Percentiles rank a stretch among this genome's conserved stretches.
phyloP scores from a whole-genome alignment of 306 rosid species.

The Rosa chinensis region DNA sequence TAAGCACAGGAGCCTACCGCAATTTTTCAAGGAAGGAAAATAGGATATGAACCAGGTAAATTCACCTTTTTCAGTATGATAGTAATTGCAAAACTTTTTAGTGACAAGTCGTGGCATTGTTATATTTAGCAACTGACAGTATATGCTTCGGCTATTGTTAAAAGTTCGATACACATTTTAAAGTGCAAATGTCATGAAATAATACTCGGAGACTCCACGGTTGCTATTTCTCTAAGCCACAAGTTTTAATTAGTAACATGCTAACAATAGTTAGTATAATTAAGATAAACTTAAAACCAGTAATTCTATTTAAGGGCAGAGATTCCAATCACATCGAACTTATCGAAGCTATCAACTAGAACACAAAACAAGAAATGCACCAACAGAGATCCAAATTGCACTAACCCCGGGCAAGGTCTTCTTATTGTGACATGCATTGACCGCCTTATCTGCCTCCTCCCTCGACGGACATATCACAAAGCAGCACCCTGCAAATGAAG shows the following conservation, averaged over 20 bases:
- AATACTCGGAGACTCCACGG: not conserved
- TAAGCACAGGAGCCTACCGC: not conserved
- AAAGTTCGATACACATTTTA: not conserved
- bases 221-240: not conserved
- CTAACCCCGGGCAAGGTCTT: slow-evolving; percentile 87
- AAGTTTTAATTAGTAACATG: not conserved
- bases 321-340: slow-evolving; percentile 22
- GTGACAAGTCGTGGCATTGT: not conserved
- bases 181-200: not conserved
- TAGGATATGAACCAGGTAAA: not conserved
- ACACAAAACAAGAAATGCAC: slow-evolving; percentile 1
- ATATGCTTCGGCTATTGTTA: not conserved
- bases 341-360: slow-evolving; percentile 8
- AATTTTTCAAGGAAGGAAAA: not conserved
- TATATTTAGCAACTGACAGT: not conserved
- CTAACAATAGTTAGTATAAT: not conserved
- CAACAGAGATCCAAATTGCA: slow-evolving; percentile 24
- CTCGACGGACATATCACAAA: slow-evolving; percentile 91
- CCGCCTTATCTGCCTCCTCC: slow-evolving; percentile 95
- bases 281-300: not conserved
- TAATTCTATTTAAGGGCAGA: not conserved
- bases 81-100: not conserved
- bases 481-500: slow-evolving; percentile 71
- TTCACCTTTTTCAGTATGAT: not conserved
- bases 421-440: slow-evolving; percentile 92